Base-by-base conservation (phyloP, 441 rosid genomes). In the Omphalea diandra region DNA sequence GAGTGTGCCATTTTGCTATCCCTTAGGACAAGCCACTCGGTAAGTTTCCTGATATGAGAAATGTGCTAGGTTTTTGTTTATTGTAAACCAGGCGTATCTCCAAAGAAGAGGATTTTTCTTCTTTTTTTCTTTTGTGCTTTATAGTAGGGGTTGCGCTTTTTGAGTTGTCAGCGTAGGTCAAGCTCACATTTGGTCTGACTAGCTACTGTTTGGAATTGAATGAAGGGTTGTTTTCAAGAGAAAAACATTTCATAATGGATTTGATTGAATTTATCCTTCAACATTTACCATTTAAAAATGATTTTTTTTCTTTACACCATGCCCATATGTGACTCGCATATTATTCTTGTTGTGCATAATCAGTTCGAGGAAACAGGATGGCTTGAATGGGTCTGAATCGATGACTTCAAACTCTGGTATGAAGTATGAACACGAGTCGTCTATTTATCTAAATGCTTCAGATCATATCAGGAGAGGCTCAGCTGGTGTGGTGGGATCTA, bases 401-500 rank as follows among this genome's bases (percentile, higher is more conserved):
- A 63, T 35, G 53, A 47, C 36, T 43, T 67, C 82, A 62, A 73
- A 72, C 60, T 67, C 64, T 63, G 74, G 67, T 65, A 67, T 49
- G 58, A 81, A 82, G 77, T 72, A 81, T 63, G 84, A 74, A 57
- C 77, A 71, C 74, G 59, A 63, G 43, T 57, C 55, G 49, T 75
- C 80, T 73, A 53, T 76, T 71, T 80, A 75, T 77, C 73, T 73
- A 70, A 81, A 71, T 65, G 71, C 88, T 76, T 52, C 83, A 68
- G 75, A 77, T 75, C 59, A 49, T 79, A 69, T 69, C 29, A 86
- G 99, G 80, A 89, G 86, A 71, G 99, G 98, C 57, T 93, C 99
- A 70, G 89, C 91, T 81, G 94, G 97, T 74, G 83, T 81, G 56
- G 88, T 88, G 65, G 91, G 91, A 68, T 86, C 94, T 68, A 80